Conservation (phyloP, 1,284 basidiomycete genomes). For the Meripilus lineatus region DNA sequence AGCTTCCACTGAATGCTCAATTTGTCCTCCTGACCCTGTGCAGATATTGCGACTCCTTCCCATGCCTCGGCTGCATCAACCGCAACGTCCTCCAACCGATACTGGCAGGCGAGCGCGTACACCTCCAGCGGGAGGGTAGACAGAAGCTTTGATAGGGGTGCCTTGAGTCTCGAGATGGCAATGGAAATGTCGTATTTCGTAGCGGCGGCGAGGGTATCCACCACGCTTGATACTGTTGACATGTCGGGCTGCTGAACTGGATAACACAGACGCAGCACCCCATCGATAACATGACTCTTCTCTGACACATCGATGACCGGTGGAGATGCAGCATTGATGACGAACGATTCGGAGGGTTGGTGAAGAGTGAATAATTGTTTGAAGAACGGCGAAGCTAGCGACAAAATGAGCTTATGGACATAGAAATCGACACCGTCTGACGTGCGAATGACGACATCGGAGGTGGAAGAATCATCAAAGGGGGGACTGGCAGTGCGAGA, state of each 20-base stretch:
- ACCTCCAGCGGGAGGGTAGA: slow-evolving; percentile 2
- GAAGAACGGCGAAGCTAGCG: slow-evolving; percentile 7
- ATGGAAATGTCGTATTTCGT: slow-evolving; percentile 10
- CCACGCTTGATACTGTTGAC: neutral
- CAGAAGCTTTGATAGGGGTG: slow-evolving; percentile 6
- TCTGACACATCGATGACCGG: slow-evolving; percentile 20
- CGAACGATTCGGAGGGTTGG: slow-evolving; percentile 4
- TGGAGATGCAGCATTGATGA: neutral
- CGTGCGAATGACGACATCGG: slow-evolving; percentile 3
- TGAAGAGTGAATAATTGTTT: slow-evolving; percentile 3
- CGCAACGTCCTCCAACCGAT: slow-evolving; percentile 5
- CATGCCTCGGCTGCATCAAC: slow-evolving; percentile 1
- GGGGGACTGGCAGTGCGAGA: too few relatives aligned
- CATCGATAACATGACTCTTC: slow-evolving; percentile 19
- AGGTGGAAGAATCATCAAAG: too few relatives aligned
- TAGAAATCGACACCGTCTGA: slow-evolving; percentile 4
- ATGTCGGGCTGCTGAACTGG: slow-evolving; percentile 16
- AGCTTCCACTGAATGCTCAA: neutral
- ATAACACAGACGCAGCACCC: slow-evolving; percentile 25
- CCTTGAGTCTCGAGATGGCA: slow-evolving; percentile 5
- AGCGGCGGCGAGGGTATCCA: slow-evolving; percentile 4
- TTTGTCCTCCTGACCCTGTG: neutral
- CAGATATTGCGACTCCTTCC: neutral
- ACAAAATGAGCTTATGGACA: slow-evolving; percentile 2
- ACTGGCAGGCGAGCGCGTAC: slow-evolving; percentile 8